Conservation (phyloP, 495 filamentous ascomycete species). For the Penicillium coprophilum region DNA sequence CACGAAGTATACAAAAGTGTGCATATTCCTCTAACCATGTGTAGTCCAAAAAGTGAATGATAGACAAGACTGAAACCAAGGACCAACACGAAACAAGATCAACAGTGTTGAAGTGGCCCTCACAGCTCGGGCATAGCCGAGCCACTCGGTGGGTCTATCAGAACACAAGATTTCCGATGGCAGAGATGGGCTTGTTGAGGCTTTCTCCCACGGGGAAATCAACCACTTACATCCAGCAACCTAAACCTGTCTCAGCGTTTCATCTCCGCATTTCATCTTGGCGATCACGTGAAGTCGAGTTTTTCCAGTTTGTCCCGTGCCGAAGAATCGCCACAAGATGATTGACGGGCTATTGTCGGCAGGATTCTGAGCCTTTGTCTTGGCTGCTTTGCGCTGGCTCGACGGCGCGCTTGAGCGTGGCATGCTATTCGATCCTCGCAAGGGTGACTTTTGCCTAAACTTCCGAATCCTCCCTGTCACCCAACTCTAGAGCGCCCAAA, state of each 20-base stretch:
- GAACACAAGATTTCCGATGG: constrained; percentile 8
- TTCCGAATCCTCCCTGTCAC: neutral
- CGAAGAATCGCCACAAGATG: neutral
- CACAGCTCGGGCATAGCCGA: constrained; percentile 10
- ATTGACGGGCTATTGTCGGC: constrained; percentile 6
- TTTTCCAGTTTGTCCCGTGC: neutral
- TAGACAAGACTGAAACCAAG: neutral
- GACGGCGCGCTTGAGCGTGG: neutral
- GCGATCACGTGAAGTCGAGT: neutral
- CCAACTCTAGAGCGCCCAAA: neutral
- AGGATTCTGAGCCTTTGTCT: neutral
- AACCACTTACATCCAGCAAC: neutral
- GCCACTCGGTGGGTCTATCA: neutral
- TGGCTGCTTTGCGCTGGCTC: neutral
- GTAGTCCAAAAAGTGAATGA: neutral
- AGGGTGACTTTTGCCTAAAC: neutral
- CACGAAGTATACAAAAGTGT: no score
- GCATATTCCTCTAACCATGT: neutral
- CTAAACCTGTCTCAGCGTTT: neutral
- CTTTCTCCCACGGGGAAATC: neutral
- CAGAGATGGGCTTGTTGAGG: neutral
- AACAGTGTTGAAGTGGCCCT: constrained; percentile 1
- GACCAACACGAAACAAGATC: neutral
- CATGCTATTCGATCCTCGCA: neutral
- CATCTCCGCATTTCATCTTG: constrained; percentile 7